phyloP scores from a whole-genome alignment of 345 rosid species.

The Heritiera littoralis region DNA sequence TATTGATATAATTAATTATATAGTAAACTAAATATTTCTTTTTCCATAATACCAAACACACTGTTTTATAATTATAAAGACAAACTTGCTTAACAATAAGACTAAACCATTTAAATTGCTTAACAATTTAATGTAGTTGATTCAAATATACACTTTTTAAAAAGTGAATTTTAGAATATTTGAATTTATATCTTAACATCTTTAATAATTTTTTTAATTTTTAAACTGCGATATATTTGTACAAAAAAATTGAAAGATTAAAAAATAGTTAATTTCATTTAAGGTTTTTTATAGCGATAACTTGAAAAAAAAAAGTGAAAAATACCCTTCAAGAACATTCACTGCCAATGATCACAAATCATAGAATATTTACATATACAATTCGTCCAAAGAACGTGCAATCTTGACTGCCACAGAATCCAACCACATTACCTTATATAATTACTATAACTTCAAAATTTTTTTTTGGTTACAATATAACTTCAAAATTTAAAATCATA shows the following conservation, averaged over 20 bases:
- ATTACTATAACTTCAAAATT: background rate
- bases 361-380: background rate
- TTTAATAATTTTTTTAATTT: too few species aligned
- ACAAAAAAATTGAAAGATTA: background rate
- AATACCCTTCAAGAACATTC: background rate
- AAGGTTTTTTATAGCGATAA: background rate
- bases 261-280: background rate
- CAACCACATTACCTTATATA: background rate
- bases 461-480: too few species aligned
- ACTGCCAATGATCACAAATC: background rate
- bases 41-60: too few species aligned
- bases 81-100: background rate
- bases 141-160: too few species aligned
- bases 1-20: background rate
- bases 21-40: background rate
- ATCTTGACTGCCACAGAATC: background rate
- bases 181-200: too few species aligned
- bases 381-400: background rate
- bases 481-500: background rate
- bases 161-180: too few species aligned
- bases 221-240: too few species aligned
- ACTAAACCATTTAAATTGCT: background rate
- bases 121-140: too few species aligned
- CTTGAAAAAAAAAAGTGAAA: background rate
- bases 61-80: background rate